Evolutionary conservation across 2,329 filamentous ascomycete genomes (phyloP), one percentile per base, ranked within the genome.

Genomic region (Clonostachys sp.): DNA sequence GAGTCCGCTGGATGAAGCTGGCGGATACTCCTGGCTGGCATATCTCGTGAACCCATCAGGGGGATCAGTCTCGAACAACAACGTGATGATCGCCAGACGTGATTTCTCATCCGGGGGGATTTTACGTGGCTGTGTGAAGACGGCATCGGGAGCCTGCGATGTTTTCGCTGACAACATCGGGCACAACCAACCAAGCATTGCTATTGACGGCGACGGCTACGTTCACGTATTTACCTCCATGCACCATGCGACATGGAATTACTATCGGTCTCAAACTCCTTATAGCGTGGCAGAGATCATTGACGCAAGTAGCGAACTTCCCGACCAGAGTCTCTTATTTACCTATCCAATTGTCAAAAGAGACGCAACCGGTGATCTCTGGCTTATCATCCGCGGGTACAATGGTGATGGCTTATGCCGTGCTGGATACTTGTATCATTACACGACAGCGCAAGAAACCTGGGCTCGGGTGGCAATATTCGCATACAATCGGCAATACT

Each of bases 141-240:
- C 48, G 2, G 47, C 53, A 4, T 33, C 24, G 3, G 50, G 51
- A 2, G 50, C 56, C 12, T 60, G 56, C 10, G 50, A 50, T 12
- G 47, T 53, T 7, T 59, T 60, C 39, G 38, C 48, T 0, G 57
- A 55, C 13, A 50, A 60, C 34, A 48, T 50, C 9, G 55, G 57
- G 4, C 57, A 60, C 33, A 60, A 58, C 39, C 36, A 48, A n/a
- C 54, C 54, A 2, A 54, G 53, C 41, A 45, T 55, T 16, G 53
- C 51, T 12, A 49, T 55, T 14, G 54, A 56, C n/a, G 55, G 56
- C 3, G 48, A 59, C 14, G 57, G 57, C 5, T 57, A 52, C 13
- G 54, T 58, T 2, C 57, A 59, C 34, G 52, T 58, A n/a, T 59
- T 59, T 34, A 59, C 57, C 3, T 58, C 57, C 50, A 59, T 59